Conservation (phyloP, 2,329 filamentous ascomycete species). For the Zymoseptoria passerinii region DNA sequence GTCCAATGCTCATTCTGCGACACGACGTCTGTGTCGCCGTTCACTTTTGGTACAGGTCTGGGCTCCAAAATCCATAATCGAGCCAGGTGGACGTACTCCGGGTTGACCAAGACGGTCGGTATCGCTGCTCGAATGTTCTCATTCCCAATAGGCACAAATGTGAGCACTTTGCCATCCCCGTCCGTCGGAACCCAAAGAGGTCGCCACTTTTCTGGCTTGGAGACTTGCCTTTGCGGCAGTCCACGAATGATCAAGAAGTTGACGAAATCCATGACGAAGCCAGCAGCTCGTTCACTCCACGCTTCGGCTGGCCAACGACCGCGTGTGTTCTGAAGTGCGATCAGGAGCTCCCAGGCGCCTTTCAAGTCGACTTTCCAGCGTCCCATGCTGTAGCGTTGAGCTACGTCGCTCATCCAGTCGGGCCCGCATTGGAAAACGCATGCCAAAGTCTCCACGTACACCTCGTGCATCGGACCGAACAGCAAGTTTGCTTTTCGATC, state of each 20-base stretch:
- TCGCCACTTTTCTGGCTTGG: conserved; percentile 23
- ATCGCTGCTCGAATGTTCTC: conserved; percentile 19
- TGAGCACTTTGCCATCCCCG: conserved; percentile 23
- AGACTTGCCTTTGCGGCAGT: conserved; percentile 25
- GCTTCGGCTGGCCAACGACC: conserved; percentile 24
- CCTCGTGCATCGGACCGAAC: conserved; percentile 33
- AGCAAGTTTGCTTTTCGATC: conserved; percentile 27
- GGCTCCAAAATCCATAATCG: conserved; percentile 34
- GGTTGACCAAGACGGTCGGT: conserved; percentile 23
- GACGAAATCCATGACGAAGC: conserved; percentile 29
- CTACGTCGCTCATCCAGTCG: conserved; percentile 32
- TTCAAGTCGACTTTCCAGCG: conserved; percentile 27
- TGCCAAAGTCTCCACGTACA: conserved; percentile 36
- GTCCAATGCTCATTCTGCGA: conserved; percentile 29
- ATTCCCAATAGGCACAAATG: conserved; percentile 22
- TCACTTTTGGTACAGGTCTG: conserved; percentile 5
- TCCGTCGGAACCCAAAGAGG: conserved; percentile 21
- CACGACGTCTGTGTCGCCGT: conserved; percentile 2
- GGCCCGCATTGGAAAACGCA: conserved; percentile 35
- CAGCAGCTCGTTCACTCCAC: conserved; percentile 23
- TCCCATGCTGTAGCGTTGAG: conserved; percentile 25
- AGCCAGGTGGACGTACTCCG: conserved; percentile 27
- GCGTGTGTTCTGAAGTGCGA: conserved; percentile 31
- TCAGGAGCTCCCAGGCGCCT: conserved; percentile 25
- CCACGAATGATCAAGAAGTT: conserved; percentile 30